Conservation (phyloP, 1,284 basidiomycete genomes). For the Tylopilus sp. region DNA sequence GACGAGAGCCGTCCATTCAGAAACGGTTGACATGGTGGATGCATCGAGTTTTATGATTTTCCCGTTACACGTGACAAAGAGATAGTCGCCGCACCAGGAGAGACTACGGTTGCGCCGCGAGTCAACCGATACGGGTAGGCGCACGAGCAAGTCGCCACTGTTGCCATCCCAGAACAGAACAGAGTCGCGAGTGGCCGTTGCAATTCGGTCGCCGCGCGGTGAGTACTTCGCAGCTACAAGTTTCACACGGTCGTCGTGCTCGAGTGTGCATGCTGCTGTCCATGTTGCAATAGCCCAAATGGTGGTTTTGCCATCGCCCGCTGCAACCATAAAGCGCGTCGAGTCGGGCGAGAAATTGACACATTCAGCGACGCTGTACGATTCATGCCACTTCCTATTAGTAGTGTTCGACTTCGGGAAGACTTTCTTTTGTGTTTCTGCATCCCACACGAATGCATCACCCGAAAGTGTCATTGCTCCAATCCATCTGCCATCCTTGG, state of each 20-base stretch:
- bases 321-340: slow-evolving; percentile 5
- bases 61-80: too few relatives aligned
- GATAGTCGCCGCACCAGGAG: slow-evolving; percentile 1
- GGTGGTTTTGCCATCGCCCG: background rate
- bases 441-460: slow-evolving; percentile 1
- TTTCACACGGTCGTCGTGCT: background rate
- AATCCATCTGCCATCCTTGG: slow-evolving; percentile 14
- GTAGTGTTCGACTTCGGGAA: background rate
- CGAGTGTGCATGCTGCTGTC: background rate
- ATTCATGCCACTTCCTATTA: too few relatives aligned
- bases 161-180: slow-evolving; percentile 3
- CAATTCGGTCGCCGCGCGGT: background rate
- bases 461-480: slow-evolving; percentile 5
- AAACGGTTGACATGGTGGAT: too few relatives aligned
- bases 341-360: slow-evolving; percentile 26
- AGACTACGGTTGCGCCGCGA: background rate
- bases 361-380: background rate
- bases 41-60: too few relatives aligned
- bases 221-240: background rate
- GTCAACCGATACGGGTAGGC: background rate
- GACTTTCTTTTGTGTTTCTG: background rate
- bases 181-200: background rate
- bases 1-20: too few relatives aligned
- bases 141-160: slow-evolving; percentile 1
- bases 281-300: slow-evolving; percentile 1